Conservation (phyloP, 495 filamentous ascomycete species). For the Neohortaea acidophila region DNA sequence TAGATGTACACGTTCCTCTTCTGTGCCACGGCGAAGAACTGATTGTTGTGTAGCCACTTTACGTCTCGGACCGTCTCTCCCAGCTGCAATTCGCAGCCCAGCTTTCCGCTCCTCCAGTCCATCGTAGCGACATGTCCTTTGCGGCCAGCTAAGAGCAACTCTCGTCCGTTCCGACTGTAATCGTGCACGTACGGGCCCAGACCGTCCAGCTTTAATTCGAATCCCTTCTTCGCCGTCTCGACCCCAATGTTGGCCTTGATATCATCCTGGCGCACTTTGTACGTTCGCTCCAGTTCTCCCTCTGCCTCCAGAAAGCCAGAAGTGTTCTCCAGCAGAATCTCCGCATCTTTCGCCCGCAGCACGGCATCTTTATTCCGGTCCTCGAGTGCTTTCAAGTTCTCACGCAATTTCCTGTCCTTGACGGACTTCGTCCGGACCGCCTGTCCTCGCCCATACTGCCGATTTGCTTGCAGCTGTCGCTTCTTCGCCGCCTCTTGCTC, state of each 20-base stretch:
- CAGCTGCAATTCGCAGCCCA: conserved; percentile 81
- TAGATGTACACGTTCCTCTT: conserved; percentile 97
- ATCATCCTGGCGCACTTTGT: conserved; percentile 81
- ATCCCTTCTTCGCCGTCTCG: conserved; percentile 78
- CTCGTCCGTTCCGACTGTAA: conserved; percentile 76
- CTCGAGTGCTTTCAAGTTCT: conserved; percentile 64
- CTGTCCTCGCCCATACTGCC: conserved; percentile 70
- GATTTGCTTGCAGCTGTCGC: conserved; percentile 42
- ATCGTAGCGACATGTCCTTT: conserved; percentile 94
- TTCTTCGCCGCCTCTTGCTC: conserved; percentile 20
- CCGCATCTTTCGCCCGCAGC: conserved; percentile 76
- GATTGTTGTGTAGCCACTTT: conserved; percentile 88
- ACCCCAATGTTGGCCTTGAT: conserved; percentile 57
- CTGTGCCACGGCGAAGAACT: conserved; percentile 92
- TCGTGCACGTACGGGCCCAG: conserved; percentile 77
- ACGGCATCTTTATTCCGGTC: conserved; percentile 65
- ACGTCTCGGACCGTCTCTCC: conserved; percentile 79
- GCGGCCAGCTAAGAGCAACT: conserved; percentile 68
- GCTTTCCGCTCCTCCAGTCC: conserved; percentile 85
- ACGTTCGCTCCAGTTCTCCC: conserved; percentile 74
- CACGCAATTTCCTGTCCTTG: conserved; percentile 78
- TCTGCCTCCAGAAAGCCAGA: conserved; percentile 81
- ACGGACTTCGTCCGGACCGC: conserved; percentile 41
- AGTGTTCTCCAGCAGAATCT: conserved; percentile 83
- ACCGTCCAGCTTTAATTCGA: conserved; percentile 69